Percentiles rank a stretch among this genome's conserved stretches.
phyloP scores from a whole-genome alignment of 2,329 filamentous ascomycete genomes.

The Epichloe typhina region DNA sequence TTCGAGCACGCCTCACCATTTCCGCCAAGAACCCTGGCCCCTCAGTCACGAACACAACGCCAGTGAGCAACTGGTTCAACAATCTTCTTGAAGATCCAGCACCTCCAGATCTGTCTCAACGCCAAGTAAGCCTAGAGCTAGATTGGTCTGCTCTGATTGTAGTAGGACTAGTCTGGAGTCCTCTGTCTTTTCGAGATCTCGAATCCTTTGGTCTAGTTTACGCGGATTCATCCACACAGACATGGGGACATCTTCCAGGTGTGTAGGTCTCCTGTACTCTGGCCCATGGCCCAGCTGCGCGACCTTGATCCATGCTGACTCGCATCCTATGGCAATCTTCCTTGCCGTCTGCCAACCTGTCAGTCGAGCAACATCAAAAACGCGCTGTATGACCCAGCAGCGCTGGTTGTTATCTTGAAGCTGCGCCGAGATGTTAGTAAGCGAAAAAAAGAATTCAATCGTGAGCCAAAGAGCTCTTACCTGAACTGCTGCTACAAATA shows the following conservation, averaged over 20 bases:
- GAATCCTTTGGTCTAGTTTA: slow-evolving; percentile 37
- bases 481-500: slow-evolving; percentile 78
- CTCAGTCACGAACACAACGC: not conserved
- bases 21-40: not conserved
- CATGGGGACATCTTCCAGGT: slow-evolving; percentile 21
- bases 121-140: slow-evolving; percentile 65
- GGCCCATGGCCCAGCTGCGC: slow-evolving; percentile 63
- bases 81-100: slow-evolving; percentile 39
- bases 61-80: slow-evolving; percentile 4
- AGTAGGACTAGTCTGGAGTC: slow-evolving; percentile 43
- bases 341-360: slow-evolving; percentile 81
- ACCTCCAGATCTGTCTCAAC: slow-evolving; percentile 63
- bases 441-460: not conserved
- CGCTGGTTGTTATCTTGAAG: slow-evolving; percentile 54
- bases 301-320: slow-evolving; percentile 69
- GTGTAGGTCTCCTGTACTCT: slow-evolving; percentile 45
- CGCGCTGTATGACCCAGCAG: slow-evolving; percentile 59
- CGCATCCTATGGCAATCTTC: slow-evolving; percentile 72
- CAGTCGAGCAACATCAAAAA: slow-evolving; percentile 62
- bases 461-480: slow-evolving; percentile 21
- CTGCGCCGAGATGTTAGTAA: not conserved
- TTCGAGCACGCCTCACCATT: not conserved
- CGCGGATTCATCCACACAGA: slow-evolving; percentile 37
- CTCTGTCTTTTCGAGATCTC: slow-evolving; percentile 29
- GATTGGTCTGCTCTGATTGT: slow-evolving; percentile 51